Base-by-base conservation (phyloP, 805 yeast genomes). In the Wickerhamomyces alni region DNA sequence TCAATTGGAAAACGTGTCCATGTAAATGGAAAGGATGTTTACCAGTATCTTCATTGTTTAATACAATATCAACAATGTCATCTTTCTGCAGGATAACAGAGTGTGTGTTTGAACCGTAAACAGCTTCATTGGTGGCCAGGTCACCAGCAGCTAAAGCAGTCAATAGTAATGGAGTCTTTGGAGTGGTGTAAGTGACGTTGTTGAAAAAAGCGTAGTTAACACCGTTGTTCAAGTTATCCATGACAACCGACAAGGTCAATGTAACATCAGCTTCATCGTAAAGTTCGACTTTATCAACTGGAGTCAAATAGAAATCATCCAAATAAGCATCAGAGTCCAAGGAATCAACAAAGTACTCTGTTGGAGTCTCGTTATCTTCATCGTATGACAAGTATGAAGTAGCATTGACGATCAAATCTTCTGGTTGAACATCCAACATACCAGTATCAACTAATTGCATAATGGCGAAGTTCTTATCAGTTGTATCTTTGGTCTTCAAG, bases 21-120 rank as follows among this genome's bases (percentile, higher is more conserved):
- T 91, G 99, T 59, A 91, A 68, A 66, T 91, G 99, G 93, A 91
- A 91, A 24, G 99, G 98, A 68, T 91, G 99, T 52, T 72, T 82
- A 59, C 98, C 97, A 6, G 95, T 77, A 63, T 91, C 99, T 44
- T 66, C 66, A 64, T 88, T 89, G 70, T 91, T 91, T 32, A 91
- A 56, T 7, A 86, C 84, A 50, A 91, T 75, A 58, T 91, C 95
- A 26, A 91, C 74, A 42, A 84, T 67, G 39, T 68, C 71, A 42
- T 65, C 65, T 35, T 61, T 61, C 35, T 59, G 52, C 73, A 91
- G 66, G 13, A 91, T 87, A 57, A 73, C 70, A 0, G 96, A 54
- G 57, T 89, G 72, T 38, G 94, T 83, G 67, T 86, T 82, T 37
- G 83, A 61, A 52, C 99, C 99, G 51, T 80, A 85, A 33, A 83